These are phyloP conservation scores for Eucalyptus rudis DNA, from an alignment of 345 rosid genomes.

Conservation along the genomic window DNA sequence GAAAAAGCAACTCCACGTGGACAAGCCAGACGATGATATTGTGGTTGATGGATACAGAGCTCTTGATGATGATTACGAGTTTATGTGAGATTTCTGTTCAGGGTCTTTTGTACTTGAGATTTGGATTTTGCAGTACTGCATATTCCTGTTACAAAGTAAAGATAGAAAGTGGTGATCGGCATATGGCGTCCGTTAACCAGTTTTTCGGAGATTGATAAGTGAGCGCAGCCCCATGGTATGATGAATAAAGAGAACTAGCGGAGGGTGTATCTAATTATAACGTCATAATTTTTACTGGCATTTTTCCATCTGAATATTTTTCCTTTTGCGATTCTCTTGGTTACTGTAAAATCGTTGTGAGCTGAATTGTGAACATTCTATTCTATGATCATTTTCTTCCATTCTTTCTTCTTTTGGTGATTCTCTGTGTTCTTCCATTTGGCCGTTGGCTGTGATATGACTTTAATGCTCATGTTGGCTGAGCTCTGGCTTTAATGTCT, in stretches of 20 bases:
- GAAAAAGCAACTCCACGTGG: slow-evolving; percentile 79
- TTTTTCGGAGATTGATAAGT: neutral
- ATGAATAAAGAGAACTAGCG: neutral
- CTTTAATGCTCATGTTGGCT: neutral
- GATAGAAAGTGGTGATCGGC: neutral
- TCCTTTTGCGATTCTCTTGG: neutral
- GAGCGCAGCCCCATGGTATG: neutral
- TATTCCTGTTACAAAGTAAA: neutral
- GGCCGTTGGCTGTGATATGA: neutral
- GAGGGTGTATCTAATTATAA: neutral
- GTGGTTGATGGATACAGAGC: slow-evolving; percentile 40
- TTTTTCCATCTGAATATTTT: neutral
- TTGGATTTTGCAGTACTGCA: neutral
- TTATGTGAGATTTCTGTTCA: slow-evolving; percentile 42
- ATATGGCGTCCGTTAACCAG: neutral
- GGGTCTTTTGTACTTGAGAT: neutral
- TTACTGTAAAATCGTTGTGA: neutral
- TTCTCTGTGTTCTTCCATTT: neutral
- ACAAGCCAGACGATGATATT: slow-evolving; percentile 64
- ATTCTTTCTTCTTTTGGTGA: neutral
- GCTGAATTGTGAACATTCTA: neutral
- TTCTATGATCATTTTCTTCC: neutral
- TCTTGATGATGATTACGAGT: slow-evolving; percentile 56
- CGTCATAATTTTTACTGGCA: neutral
- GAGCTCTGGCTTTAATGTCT: neutral